These are phyloP conservation scores for Aspergillus avenaceus DNA, from an alignment of 495 filamentous ascomycete genomes.

Conservation along the genomic window DNA sequence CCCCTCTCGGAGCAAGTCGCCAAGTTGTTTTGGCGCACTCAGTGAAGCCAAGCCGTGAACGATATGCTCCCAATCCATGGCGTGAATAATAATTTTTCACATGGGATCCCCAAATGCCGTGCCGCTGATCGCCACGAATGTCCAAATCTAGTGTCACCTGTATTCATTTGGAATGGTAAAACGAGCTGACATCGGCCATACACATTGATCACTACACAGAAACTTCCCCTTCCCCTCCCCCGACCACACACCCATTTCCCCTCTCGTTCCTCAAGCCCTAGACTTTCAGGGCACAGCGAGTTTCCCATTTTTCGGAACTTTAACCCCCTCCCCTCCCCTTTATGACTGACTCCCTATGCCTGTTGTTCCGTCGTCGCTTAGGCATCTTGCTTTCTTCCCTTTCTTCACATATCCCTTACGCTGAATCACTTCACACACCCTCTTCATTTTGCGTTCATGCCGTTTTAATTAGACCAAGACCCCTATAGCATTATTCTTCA, in stretches of 20 bases:
- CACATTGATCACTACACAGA: not conserved
- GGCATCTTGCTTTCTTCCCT: constrained; percentile 28
- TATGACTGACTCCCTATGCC: constrained; percentile 22
- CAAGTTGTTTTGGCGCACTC: constrained; percentile 5
- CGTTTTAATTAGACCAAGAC: constrained; percentile 46
- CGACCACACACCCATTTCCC: constrained; percentile 9
- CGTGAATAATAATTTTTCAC: constrained; percentile 4
- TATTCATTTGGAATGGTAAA: not conserved
- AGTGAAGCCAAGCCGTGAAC: constrained; percentile 13
- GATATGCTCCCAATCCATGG: constrained; percentile 1
- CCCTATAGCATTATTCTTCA: constrained; percentile 30
- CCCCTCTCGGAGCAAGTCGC: constrained; percentile 7
- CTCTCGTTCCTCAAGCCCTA: constrained; percentile 1
- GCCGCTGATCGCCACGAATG: constrained; percentile 10
- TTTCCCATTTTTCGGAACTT: constrained; percentile 9
- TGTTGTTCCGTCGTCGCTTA: constrained; percentile 12
- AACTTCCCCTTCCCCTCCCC: constrained; percentile 6
- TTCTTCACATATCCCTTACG: constrained; percentile 19
- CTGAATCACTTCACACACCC: constrained; percentile 9
- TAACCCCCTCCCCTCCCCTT: constrained; percentile 7
- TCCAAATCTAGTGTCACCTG: not conserved
- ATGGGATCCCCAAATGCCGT: constrained; percentile 12
- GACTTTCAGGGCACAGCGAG: constrained; percentile 5
- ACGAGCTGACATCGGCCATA: not conserved
- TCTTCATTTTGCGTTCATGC: constrained; percentile 20